Conservation (phyloP, 352 stramenopile genomes). For the Phytophthora melonis region DNA sequence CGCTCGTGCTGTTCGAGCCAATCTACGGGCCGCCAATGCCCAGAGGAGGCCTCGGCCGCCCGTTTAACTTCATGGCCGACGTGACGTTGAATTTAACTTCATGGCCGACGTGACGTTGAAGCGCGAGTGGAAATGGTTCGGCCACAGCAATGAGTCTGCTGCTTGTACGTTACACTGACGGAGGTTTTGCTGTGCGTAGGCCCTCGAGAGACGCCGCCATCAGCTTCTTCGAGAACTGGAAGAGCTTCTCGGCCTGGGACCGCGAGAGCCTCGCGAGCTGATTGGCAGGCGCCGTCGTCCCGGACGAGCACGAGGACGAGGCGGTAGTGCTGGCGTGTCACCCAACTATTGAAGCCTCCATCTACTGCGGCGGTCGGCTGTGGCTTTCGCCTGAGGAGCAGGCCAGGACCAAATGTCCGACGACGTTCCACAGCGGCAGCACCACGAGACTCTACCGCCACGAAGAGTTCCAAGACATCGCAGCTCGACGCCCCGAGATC, state of each 20-base stretch:
- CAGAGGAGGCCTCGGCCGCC: background rate
- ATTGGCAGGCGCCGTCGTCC: constrained; percentile 43
- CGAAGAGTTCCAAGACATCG: constrained; percentile 33
- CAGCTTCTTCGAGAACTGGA: constrained; percentile 42
- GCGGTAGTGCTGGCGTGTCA: constrained; percentile 37
- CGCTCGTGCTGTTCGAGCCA: constrained; percentile 59
- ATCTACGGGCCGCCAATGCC: constrained; percentile 37
- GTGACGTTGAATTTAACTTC: constrained; percentile 38
- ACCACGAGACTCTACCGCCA: constrained; percentile 38
- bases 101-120: constrained; percentile 29
- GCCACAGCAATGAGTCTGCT: background rate
- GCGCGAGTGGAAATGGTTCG: constrained; percentile 40
- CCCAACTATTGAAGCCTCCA: constrained; percentile 38
- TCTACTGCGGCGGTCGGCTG: constrained; percentile 39
- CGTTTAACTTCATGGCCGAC: constrained; percentile 24
- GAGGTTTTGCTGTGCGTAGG: constrained; percentile 8
- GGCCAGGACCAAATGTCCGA: constrained; percentile 29
- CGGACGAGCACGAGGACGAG: constrained; percentile 17
- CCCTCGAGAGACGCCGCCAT: constrained; percentile 34
- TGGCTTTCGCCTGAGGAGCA: constrained; percentile 37
- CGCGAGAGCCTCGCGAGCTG: constrained; percentile 46
- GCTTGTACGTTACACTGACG: background rate
- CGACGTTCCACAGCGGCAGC: constrained; percentile 47
- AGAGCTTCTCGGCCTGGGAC: constrained; percentile 52
- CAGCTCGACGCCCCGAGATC: constrained; percentile 29